A percentile compares a stretch with the other conserved stretches of the same genome.
Conservation (phyloP, 2,329 filamentous ascomycete genomes). For the Aspergillus caelatus region DNA sequence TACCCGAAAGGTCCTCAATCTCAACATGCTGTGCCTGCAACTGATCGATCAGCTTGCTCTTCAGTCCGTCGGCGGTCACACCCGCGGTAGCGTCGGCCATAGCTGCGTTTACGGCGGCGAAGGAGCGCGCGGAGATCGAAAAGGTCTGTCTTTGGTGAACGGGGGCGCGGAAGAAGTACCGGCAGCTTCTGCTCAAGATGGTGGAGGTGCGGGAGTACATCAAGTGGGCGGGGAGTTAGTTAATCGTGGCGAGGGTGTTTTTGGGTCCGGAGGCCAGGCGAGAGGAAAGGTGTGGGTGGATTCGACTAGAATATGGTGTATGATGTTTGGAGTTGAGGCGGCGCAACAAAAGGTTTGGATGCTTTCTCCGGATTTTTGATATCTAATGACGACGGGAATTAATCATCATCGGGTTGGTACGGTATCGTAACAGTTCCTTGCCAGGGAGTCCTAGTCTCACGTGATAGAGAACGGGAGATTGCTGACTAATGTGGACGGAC, state of each 20-base stretch:
- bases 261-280: not conserved
- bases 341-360: not conserved
- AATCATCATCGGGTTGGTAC: not conserved
- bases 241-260: not conserved
- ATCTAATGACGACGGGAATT: not conserved
- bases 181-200: conserved; percentile 43
- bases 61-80: conserved; percentile 74
- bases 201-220: conserved; percentile 43
- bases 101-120: conserved; percentile 38
- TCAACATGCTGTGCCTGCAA: conserved; percentile 78
- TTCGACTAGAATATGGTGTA: not conserved
- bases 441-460: too few species aligned
- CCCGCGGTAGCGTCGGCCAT: conserved; percentile 54
- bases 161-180: conserved; percentile 39
- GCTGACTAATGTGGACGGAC: too few species aligned
- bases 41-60: conserved; percentile 67
- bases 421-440: not conserved
- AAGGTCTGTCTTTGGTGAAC: conserved; percentile 31
- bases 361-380: not conserved
- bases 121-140: conserved; percentile 38
- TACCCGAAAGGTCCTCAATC: conserved; percentile 91
- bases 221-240: conserved; percentile 24
- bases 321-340: not conserved
- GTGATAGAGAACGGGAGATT: too few species aligned
- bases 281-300: not conserved